These are phyloP conservation scores for Botrytis medusae DNA, from an alignment of 2,329 filamentous ascomycete species.

Conservation along the genomic window DNA sequence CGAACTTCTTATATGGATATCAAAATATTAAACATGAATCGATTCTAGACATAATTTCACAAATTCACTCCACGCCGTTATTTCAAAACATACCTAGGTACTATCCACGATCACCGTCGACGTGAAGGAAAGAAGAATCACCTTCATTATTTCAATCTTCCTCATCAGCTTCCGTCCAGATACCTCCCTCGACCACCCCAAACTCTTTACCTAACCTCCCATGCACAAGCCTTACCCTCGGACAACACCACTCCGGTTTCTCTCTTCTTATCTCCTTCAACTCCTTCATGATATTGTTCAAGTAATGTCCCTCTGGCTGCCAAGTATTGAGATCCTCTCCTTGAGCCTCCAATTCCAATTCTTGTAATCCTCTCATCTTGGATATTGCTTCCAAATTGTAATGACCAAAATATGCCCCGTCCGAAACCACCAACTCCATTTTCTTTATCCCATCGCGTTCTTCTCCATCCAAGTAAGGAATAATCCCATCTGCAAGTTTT, in stretches of 20 bases:
- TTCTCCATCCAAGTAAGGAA: slow-evolving; percentile 27
- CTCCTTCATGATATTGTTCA: slow-evolving; percentile 26
- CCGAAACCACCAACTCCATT: slow-evolving; percentile 31
- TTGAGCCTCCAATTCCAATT: slow-evolving; percentile 28
- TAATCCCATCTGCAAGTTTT: slow-evolving; percentile 26
- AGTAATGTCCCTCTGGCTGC: slow-evolving; percentile 19
- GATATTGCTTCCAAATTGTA: slow-evolving; percentile 33
- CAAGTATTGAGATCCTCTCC: slow-evolving; percentile 18
- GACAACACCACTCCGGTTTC: slow-evolving; percentile 34
- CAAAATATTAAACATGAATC: neutral
- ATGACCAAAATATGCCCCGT: slow-evolving; percentile 34
- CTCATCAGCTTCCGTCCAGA: slow-evolving; percentile 15
- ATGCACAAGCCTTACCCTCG: slow-evolving; percentile 30
- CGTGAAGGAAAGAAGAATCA: neutral
- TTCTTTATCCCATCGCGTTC: slow-evolving; percentile 27
- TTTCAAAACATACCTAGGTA: neutral
- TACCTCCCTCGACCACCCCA: slow-evolving; percentile 27
- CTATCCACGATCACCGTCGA: neutral
- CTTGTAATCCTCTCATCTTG: slow-evolving; percentile 31
- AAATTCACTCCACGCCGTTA: neutral
- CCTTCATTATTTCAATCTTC: neutral
- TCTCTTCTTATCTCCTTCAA: slow-evolving; percentile 27
- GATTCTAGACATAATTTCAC: neutral
- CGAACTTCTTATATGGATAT: neutral
- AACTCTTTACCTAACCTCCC: slow-evolving; percentile 25